A percentile compares a stretch with the other conserved stretches of the same genome.
These are phyloP conservation scores for sunflower (Helianthus annuus) DNA, from an alignment of 129 eudicot species.

Conservation along the genomic window DNA sequence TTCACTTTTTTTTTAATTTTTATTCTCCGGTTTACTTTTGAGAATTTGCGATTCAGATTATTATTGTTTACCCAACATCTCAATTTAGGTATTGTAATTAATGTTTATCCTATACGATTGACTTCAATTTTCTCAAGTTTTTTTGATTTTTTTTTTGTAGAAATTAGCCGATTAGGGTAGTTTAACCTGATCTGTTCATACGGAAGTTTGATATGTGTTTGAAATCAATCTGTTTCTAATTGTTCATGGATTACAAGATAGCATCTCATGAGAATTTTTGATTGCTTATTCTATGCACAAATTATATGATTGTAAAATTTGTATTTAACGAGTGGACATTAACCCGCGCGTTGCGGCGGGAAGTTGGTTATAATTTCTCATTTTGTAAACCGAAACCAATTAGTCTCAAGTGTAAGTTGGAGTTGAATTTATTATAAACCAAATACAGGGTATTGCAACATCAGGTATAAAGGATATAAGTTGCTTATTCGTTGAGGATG, in stretches of 20 bases:
- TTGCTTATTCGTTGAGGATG: too few species aligned
- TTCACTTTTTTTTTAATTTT: background rate
- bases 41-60: background rate
- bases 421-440: too few species aligned
- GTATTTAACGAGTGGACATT: too few species aligned
- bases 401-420: too few species aligned
- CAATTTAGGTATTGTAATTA: background rate
- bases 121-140: background rate
- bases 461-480: too few species aligned
- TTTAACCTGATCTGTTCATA: background rate
- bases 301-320: too few species aligned
- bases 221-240: background rate
- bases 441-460: too few species aligned
- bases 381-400: too few species aligned
- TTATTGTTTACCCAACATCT: background rate
- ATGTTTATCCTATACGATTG: too few species aligned
- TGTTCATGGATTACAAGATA: background rate
- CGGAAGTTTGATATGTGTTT: background rate
- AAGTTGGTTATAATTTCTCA: too few species aligned
- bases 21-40: constrained; percentile 1
- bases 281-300: background rate
- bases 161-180: background rate
- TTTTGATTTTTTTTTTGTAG: background rate
- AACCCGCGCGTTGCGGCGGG: too few species aligned
- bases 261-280: background rate